Percentiles rank a stretch among this genome's conserved stretches.
Conservation (phyloP, 345 rosid species). For the Cardamine occulta region DNA sequence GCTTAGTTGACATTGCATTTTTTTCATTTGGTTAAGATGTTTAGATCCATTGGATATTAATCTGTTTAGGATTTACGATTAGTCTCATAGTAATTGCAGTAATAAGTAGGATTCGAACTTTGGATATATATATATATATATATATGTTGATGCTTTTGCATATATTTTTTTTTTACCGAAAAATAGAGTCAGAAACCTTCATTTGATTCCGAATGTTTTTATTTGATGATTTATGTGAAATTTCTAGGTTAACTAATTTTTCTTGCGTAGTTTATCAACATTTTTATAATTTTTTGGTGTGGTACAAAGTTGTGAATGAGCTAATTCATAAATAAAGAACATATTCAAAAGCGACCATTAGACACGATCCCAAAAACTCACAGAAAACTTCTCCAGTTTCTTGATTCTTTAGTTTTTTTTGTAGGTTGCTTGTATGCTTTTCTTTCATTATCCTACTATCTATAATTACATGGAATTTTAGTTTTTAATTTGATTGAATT, state of each 20-base stretch:
- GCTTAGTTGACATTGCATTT: slow-evolving; percentile 24
- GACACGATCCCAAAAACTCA: neutral
- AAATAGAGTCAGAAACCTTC: too few relatives aligned
- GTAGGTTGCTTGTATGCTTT: neutral
- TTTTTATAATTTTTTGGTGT: neutral
- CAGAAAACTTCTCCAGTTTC: neutral
- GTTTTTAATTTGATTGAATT: neutral
- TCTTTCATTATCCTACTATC: neutral
- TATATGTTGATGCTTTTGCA: slow-evolving; percentile 18
- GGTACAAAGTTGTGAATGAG: neutral
- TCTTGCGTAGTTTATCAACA: neutral
- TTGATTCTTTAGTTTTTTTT: neutral
- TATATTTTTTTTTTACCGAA: neutral
- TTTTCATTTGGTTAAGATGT: slow-evolving; percentile 7
- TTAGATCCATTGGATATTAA: slow-evolving; percentile 18
- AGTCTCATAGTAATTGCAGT: neutral
- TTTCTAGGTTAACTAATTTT: neutral
- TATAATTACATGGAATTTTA: neutral
- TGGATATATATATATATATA: neutral
- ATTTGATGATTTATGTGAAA: too few relatives aligned
- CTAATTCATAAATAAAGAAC: neutral
- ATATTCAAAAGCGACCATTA: neutral
- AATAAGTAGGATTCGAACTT: neutral
- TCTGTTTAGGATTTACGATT: neutral
- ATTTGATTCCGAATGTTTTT: too few relatives aligned